These are phyloP conservation scores for Dryadomyces sulphureus DNA, from an alignment of 2,329 filamentous ascomycete species.

Conservation along the genomic window DNA sequence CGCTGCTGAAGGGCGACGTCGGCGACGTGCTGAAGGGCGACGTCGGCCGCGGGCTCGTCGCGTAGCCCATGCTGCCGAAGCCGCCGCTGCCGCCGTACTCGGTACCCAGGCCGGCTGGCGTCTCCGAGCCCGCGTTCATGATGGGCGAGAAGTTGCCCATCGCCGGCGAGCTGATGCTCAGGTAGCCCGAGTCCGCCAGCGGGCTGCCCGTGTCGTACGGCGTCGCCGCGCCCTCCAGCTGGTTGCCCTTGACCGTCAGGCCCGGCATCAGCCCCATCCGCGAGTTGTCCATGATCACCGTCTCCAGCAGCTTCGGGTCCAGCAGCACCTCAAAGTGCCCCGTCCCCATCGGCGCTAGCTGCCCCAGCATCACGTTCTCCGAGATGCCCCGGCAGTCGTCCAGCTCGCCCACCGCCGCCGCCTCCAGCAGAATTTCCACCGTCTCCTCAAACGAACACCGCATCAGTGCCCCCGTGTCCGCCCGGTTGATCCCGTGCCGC, in stretches of 20 bases:
- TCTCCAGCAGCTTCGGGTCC: conserved; percentile 90
- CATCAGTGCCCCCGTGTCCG: conserved; percentile 96
- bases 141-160: conserved; percentile 63
- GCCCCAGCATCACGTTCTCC: conserved; percentile 96
- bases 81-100: conserved; percentile 41
- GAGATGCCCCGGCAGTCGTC: conserved; percentile 97
- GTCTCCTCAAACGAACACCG: conserved; percentile 99
- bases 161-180: conserved; percentile 47
- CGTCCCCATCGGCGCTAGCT: conserved; percentile 92
- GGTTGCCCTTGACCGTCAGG: conserved; percentile 60
- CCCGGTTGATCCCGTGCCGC: conserved; percentile 94
- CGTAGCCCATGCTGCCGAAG: conserved; percentile 26
- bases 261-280: conserved; percentile 70
- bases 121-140: conserved; percentile 58
- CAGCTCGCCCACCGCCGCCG: conserved; percentile 83
- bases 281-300: conserved; percentile 84
- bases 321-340: conserved; percentile 89
- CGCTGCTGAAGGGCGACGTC: conserved; percentile 46
- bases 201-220: conserved; percentile 86
- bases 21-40: conserved; percentile 65
- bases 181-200: conserved; percentile 51
- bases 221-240: conserved; percentile 72
- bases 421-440: conserved; percentile 93
- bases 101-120: conserved; percentile 48
- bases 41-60: conserved; percentile 53